phyloP scores from a whole-genome alignment of 306 rosid genomes.

The Trifolium pratense region DNA sequence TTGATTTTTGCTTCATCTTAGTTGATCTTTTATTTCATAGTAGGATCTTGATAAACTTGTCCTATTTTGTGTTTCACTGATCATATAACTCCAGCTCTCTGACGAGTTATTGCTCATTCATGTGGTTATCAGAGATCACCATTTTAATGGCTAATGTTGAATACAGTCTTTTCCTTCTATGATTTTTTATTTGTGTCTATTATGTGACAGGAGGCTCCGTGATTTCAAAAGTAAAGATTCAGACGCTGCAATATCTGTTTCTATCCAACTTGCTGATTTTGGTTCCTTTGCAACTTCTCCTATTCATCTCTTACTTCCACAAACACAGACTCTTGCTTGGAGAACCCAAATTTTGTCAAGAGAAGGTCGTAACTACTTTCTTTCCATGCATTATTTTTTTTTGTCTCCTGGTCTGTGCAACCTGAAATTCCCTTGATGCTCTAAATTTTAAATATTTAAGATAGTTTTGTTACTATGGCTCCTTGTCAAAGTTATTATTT shows the following conservation, averaged over 20 bases:
- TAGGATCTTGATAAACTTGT: constrained; percentile 37
- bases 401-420: constrained; percentile 15
- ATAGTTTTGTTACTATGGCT: constrained; percentile 30
- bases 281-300: constrained; percentile 68
- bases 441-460: constrained; percentile 10
- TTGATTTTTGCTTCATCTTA: constrained; percentile 36
- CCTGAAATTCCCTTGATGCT: constrained; percentile 28
- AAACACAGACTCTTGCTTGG: constrained; percentile 69
- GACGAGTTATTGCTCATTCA: constrained; percentile 31
- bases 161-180: constrained; percentile 28
- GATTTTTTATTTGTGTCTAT: constrained; percentile 34
- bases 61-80: constrained; percentile 28
- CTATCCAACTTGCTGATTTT: constrained; percentile 69
- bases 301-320: constrained; percentile 53
- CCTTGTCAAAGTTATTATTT: constrained; percentile 29
- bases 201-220: constrained; percentile 57
- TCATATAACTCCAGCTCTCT: constrained; percentile 30
- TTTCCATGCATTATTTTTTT: constrained; percentile 27
- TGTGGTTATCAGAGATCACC: constrained; percentile 20
- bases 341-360: constrained; percentile 67
- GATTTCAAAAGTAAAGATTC: constrained; percentile 57
- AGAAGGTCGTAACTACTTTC: constrained; percentile 58
- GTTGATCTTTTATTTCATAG: constrained; percentile 35
- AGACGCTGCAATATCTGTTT: constrained; percentile 55
- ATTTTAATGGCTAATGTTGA: constrained; percentile 14